These are phyloP conservation scores for Mycena metata DNA, from an alignment of 768 basidiomycete genomes.

Conservation along the genomic window DNA sequence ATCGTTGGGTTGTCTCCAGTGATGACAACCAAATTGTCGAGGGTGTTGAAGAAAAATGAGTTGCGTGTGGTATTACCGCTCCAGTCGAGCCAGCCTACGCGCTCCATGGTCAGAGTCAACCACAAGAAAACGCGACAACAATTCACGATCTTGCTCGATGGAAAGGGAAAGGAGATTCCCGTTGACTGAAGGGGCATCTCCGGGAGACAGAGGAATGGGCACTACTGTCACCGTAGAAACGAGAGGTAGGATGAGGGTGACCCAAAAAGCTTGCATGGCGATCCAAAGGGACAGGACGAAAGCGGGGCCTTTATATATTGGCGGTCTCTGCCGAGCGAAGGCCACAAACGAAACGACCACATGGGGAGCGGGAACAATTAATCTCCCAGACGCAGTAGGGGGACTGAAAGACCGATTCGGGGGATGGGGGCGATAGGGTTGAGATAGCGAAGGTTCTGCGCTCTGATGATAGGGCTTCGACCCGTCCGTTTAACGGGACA, in stretches of 20 bases:
- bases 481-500: no score
- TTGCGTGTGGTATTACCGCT: conserved; percentile 65
- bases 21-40: conserved; percentile 67
- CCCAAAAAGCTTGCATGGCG: conserved; percentile 18
- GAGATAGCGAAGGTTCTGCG: neutral
- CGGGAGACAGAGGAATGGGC: conserved; percentile 54
- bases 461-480: neutral
- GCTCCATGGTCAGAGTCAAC: neutral
- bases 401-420: conserved; percentile 9
- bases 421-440: conserved; percentile 15
- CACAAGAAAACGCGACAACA: neutral
- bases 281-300: neutral
- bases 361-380: conserved; percentile 22
- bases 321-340: neutral
- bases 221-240: conserved; percentile 47
- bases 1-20: conserved; percentile 69
- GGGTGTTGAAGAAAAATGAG: conserved; percentile 70
- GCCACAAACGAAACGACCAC: conserved; percentile 15
- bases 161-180: conserved; percentile 72
- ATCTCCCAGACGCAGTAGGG: conserved; percentile 5
- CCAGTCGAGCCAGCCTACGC: conserved; percentile 72
- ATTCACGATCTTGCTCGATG: conserved; percentile 71
- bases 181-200: conserved; percentile 52
- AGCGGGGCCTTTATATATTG: conserved; percentile 8
- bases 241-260: conserved; percentile 22